phyloP scores from a whole-genome alignment of 1,139 yeast species.

The Debaryomyces subglobosus region DNA sequence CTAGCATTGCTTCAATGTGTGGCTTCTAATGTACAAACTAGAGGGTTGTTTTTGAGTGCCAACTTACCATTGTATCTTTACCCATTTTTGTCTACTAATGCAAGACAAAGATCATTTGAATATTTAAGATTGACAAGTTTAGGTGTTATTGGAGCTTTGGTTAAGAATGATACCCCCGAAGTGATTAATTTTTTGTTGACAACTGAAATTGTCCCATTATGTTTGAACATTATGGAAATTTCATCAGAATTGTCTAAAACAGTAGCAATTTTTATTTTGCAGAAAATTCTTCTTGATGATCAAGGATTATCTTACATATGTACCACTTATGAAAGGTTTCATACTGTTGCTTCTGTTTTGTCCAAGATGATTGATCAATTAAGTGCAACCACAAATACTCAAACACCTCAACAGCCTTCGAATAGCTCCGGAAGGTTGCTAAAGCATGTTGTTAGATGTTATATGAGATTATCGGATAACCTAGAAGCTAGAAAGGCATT shows the following conservation, averaged over 20 bases:
- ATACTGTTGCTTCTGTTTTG: slow-evolving; percentile 88
- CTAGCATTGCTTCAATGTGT: slow-evolving; percentile 93
- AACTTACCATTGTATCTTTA: slow-evolving; percentile 90
- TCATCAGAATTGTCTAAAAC: slow-evolving; percentile 91
- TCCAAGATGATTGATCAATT: slow-evolving; percentile 89
- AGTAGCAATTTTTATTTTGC: slow-evolving; percentile 93
- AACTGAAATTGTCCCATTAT: slow-evolving; percentile 93
- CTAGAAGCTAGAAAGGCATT: slow-evolving; percentile 88
- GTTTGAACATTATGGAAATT: slow-evolving; percentile 92
- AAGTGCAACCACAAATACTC: slow-evolving; percentile 38
- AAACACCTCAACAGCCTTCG: slow-evolving; percentile 27
- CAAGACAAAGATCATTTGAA: slow-evolving; percentile 91
- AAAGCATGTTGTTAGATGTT: slow-evolving; percentile 94
- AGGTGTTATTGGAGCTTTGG: slow-evolving; percentile 96
- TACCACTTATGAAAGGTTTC: slow-evolving; percentile 92
- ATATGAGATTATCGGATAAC: slow-evolving; percentile 87
- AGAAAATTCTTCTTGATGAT: slow-evolving; percentile 89
- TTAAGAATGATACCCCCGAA: slow-evolving; percentile 93
- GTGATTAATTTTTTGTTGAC: slow-evolving; percentile 88
- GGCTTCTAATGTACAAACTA: slow-evolving; percentile 91
- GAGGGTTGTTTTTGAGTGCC: slow-evolving; percentile 81
- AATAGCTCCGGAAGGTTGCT: slow-evolving; percentile 75
- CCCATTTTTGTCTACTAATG: slow-evolving; percentile 90
- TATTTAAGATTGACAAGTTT: slow-evolving; percentile 88
- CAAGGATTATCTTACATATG: slow-evolving; percentile 90